Percentiles rank a stretch among this genome's conserved stretches.
Evolutionary conservation across 2,329 filamentous ascomycete species (phyloP).

Genomic region (Rutstroemia sp.): DNA sequence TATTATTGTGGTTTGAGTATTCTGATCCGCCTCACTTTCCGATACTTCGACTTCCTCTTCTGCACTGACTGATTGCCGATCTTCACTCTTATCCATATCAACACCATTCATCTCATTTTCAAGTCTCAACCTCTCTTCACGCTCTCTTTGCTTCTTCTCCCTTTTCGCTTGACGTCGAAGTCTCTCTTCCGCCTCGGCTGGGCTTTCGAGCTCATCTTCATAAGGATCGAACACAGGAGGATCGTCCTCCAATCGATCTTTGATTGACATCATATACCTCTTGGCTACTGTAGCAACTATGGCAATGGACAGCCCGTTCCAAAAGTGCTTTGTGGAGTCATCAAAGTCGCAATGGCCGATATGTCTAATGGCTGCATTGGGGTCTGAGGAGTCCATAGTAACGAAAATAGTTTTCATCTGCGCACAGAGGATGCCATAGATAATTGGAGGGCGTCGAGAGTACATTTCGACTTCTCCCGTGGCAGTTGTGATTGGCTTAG

Average conservation of each 20-base stretch:
- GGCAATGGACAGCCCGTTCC: slow-evolving; percentile 30
- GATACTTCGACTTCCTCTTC: background rate
- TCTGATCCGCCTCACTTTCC: background rate
- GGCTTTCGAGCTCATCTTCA: slow-evolving; percentile 6
- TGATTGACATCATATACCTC: slow-evolving; percentile 27
- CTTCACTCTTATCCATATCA: background rate
- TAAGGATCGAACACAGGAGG: slow-evolving; percentile 20
- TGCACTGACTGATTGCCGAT: background rate
- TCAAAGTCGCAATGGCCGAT: slow-evolving; percentile 27
- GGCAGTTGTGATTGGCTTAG: slow-evolving; percentile 14
- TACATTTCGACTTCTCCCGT: slow-evolving; percentile 20
- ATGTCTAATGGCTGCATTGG: slow-evolving; percentile 19
- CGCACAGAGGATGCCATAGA: slow-evolving; percentile 30
- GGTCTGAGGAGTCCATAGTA: slow-evolving; percentile 27
- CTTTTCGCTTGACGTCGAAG: background rate
- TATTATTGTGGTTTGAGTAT: too few relatives aligned
- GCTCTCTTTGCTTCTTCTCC: slow-evolving; percentile 1
- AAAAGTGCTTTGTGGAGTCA: slow-evolving; percentile 26
- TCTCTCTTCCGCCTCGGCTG: background rate
- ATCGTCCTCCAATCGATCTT: slow-evolving; percentile 23
- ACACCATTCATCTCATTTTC: background rate
- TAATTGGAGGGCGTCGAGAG: slow-evolving; percentile 22
- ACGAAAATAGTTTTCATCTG: slow-evolving; percentile 23
- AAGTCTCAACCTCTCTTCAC: slow-evolving; percentile 1
- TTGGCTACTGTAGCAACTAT: slow-evolving; percentile 26